Percentiles rank a stretch among this genome's conserved stretches.
Evolutionary conservation across 192 early-diverging fungal species (phyloP).

Genomic region (Mortierella antarctica): DNA sequence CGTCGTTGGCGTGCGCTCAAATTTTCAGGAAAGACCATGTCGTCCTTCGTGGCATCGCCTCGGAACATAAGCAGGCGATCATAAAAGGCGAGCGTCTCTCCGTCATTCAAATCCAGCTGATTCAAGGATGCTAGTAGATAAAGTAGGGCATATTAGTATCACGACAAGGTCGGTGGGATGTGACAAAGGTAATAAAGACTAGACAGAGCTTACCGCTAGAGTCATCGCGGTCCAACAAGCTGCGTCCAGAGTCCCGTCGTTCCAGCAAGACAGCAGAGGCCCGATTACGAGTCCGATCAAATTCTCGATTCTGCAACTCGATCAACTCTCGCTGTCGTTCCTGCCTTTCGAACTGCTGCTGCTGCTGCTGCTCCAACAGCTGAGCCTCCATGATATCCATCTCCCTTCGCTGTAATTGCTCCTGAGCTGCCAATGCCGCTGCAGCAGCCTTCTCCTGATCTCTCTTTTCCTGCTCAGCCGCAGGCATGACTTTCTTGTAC

Average conservation of each 20-base stretch:
- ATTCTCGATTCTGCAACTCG: constrained; percentile 42
- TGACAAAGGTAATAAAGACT: background rate
- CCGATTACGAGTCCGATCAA: constrained; percentile 34
- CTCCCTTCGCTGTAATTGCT: constrained; percentile 58
- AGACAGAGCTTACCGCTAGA: constrained; percentile 14
- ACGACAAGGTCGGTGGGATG: background rate
- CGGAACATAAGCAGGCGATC: constrained; percentile 78
- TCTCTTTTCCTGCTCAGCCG: constrained; percentile 66
- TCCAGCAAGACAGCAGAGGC: constrained; percentile 40
- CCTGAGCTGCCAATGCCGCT: constrained; percentile 40
- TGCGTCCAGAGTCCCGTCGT: constrained; percentile 46
- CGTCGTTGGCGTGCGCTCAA: constrained; percentile 69
- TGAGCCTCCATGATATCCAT: constrained; percentile 48
- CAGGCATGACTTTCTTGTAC: constrained; percentile 81
- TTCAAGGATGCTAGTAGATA: constrained; percentile 29
- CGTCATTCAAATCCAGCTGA: constrained; percentile 76
- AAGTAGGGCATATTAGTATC: background rate
- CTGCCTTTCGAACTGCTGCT: constrained; percentile 29
- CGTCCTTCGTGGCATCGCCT: constrained; percentile 71
- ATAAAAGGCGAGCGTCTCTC: constrained; percentile 75
- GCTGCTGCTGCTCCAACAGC: constrained; percentile 37
- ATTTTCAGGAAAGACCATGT: constrained; percentile 73
- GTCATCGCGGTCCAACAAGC: constrained; percentile 42
- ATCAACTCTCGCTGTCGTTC: constrained; percentile 44
- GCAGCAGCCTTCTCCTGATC: constrained; percentile 60